Conservation (phyloP, 1,284 basidiomycete species). For the Sanguinoderma infundibulare region DNA sequence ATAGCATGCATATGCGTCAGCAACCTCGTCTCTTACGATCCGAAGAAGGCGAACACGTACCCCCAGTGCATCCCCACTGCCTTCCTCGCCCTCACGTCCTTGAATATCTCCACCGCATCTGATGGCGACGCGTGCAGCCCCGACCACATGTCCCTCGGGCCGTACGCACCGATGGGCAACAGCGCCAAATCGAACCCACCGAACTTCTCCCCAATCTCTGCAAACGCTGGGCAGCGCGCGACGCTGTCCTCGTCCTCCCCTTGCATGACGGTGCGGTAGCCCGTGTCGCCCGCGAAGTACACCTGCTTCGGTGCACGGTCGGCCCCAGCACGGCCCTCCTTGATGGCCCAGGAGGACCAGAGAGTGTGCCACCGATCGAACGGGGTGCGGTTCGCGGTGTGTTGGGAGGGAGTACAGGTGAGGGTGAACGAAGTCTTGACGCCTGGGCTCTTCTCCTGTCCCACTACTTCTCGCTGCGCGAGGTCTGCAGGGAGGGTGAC, state of each 20-base stretch:
- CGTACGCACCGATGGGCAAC: slow-evolving; percentile 75
- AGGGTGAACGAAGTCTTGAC: slow-evolving; percentile 27
- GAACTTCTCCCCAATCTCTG: slow-evolving; percentile 64
- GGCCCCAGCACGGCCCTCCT: slow-evolving; percentile 36
- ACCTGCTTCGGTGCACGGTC: slow-evolving; percentile 40
- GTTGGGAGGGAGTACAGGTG: slow-evolving; percentile 50
- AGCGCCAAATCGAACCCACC: slow-evolving; percentile 66
- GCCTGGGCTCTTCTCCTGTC: background rate
- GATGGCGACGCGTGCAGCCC: slow-evolving; percentile 63
- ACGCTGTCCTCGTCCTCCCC: slow-evolving; percentile 55
- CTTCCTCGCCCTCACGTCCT: slow-evolving; percentile 59
- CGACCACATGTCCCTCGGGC: slow-evolving; percentile 60
- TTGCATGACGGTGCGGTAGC: slow-evolving; percentile 51
- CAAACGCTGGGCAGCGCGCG: slow-evolving; percentile 70
- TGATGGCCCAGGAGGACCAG: slow-evolving; percentile 66
- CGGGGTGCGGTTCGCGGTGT: slow-evolving; percentile 49
- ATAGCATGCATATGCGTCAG: background rate
- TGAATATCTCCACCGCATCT: slow-evolving; percentile 68
- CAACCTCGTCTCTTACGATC: background rate
- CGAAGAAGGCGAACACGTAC: slow-evolving; percentile 30
- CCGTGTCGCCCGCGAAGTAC: slow-evolving; percentile 77
- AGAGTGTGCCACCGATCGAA: slow-evolving; percentile 58
- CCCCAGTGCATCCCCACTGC: slow-evolving; percentile 78
- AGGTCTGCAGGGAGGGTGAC: slow-evolving; percentile 8
- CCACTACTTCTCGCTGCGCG: background rate